Conservation (phyloP, 2,329 filamentous ascomycete genomes). For the Neophaeococcomyces aloes region DNA sequence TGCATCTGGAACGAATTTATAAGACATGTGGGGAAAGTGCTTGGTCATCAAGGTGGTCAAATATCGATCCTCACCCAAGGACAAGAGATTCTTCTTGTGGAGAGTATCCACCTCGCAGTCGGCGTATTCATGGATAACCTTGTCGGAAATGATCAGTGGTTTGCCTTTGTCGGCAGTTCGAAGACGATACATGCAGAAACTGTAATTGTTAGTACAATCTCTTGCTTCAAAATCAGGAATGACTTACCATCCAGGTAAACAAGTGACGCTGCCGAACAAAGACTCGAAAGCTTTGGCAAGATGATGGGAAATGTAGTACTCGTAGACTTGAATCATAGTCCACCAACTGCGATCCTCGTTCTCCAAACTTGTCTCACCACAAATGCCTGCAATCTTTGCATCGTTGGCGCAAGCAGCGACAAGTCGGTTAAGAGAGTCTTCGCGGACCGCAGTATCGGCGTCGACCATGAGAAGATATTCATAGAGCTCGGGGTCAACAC, state of each 20-base stretch:
- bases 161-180: slow-evolving; percentile 89
- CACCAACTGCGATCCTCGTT: slow-evolving; percentile 94
- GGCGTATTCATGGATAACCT: slow-evolving; percentile 76
- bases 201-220: slow-evolving; percentile 38
- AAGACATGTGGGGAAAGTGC: slow-evolving; percentile 89
- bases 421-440: slow-evolving; percentile 84
- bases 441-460: slow-evolving; percentile 86
- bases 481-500: slow-evolving; percentile 92
- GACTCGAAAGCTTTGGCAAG: slow-evolving; percentile 95
- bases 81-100: slow-evolving; percentile 86
- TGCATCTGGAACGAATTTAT: slow-evolving; percentile 90
- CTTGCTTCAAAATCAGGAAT: neutral
- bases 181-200: slow-evolving; percentile 98
- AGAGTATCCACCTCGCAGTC: slow-evolving; percentile 85
- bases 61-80: slow-evolving; percentile 93
- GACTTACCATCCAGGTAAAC: slow-evolving; percentile 94
- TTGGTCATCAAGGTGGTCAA: slow-evolving; percentile 97
- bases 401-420: slow-evolving; percentile 90
- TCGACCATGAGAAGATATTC: slow-evolving; percentile 97
- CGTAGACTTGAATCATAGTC: slow-evolving; percentile 99
- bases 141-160: slow-evolving; percentile 85
- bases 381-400: slow-evolving; percentile 92
- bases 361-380: slow-evolving; percentile 89
- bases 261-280: slow-evolving; percentile 93
- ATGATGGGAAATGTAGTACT: slow-evolving; percentile 98